Conservation (phyloP, 768 basidiomycete genomes). For the Tephrocybe sp. region DNA sequence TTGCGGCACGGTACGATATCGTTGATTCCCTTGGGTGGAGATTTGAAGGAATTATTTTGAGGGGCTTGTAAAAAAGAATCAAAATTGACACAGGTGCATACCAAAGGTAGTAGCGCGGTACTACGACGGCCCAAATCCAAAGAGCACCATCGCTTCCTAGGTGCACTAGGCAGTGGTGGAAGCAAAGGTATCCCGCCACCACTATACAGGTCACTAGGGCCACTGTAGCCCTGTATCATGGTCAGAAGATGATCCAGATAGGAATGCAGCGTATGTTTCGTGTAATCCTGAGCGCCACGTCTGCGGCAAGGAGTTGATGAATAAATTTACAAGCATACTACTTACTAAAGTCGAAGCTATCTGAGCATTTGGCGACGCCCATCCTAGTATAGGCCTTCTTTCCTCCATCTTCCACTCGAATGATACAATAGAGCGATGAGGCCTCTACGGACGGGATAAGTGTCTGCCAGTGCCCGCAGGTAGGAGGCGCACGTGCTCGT, state of each 20-base stretch:
- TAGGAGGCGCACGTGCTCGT: conserved; percentile 7
- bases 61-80: too few relatives aligned
- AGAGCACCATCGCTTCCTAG: conserved; percentile 39
- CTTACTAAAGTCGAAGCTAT: conserved; percentile 91
- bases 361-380: conserved; percentile 86
- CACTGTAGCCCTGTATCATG: conserved; percentile 46
- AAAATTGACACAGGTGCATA: too few relatives aligned
- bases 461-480: too few relatives aligned
- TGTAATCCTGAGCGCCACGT: conserved; percentile 88
- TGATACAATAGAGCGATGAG: conserved; percentile 92
- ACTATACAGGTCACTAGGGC: conserved; percentile 23
- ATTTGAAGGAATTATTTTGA: too few relatives aligned
- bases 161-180: conserved; percentile 75
- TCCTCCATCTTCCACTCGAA: conserved; percentile 86
- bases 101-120: too few relatives aligned
- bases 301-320: conserved; percentile 33
- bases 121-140: too few relatives aligned
- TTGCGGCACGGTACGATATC: too few relatives aligned
- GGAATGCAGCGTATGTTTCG: conserved; percentile 49
- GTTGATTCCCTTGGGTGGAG: too few relatives aligned
- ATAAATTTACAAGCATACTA: conserved; percentile 12
- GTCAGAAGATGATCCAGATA: conserved; percentile 5
- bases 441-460: conserved; percentile 91
- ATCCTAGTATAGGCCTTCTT: conserved; percentile 92
- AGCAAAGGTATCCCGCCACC: conserved; percentile 63